phyloP scores from a whole-genome alignment of 306 rosid genomes.

The Lagenaria siceraria region DNA sequence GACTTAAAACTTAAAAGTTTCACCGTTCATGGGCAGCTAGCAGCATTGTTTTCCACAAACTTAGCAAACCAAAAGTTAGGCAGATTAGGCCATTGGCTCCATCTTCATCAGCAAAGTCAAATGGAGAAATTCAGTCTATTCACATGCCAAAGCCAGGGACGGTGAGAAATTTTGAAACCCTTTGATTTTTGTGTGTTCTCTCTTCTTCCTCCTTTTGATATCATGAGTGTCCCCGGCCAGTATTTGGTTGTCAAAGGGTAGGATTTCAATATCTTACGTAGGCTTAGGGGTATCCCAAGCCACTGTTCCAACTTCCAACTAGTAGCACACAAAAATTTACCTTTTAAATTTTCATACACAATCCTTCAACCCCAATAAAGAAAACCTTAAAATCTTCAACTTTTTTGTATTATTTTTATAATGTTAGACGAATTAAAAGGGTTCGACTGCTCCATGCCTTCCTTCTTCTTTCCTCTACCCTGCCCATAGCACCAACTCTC shows the following conservation, averaged over 20 bases:
- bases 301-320: neutral
- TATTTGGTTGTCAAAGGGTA: neutral
- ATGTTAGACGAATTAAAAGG: no score
- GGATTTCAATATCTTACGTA: neutral
- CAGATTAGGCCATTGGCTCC: conserved; percentile 28
- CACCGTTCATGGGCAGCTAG: conserved; percentile 23
- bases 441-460: no score
- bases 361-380: no score
- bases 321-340: neutral
- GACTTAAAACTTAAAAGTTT: neutral
- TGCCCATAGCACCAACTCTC: no score
- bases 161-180: conserved; percentile 19
- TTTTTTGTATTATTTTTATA: no score
- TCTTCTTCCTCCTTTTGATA: neutral
- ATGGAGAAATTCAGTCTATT: conserved; percentile 41
- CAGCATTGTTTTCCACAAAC: conserved; percentile 35
- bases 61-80: conserved; percentile 32
- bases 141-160: conserved; percentile 28
- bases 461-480: no score
- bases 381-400: no score
- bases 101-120: conserved; percentile 22
- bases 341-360: neutral
- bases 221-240: neutral
- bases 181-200: neutral
- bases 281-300: neutral